Evolutionary conservation across 2,329 filamentous ascomycete species (phyloP), one percentile per base, ranked within the genome.

Genomic region (Uncinocarpus reesii): DNA sequence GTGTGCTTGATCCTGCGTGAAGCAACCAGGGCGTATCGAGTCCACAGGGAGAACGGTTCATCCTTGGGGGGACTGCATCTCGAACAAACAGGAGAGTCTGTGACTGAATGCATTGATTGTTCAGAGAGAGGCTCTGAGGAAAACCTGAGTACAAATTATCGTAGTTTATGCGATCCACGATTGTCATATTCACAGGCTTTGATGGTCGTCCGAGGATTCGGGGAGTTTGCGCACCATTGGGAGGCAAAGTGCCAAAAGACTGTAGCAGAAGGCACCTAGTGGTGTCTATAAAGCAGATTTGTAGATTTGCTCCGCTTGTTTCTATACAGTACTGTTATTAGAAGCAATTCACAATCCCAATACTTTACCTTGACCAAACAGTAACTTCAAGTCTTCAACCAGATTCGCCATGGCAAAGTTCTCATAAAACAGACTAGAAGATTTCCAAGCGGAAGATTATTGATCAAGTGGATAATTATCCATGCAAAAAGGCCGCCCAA

Each of bases 51-150:
- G 26, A 32, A 43, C 15, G 24, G 24, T 18, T 43, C 41, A 28
- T 21, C n/a, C 11, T n/a, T 43, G 16, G 41, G 41, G 21, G 41
- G 41, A 3, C 41, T 43, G 21, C 41, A 43, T 43, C 41, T 43
- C 13, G 41, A 43, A 21, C 41, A 43, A 21, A 43, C 41, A n/a
- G 41, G 41, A 43, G 41, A 43, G 26, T 43, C 16, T 32, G 41
- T 43, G n/a, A 43, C 41, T 7, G 41, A 43, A 11, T 43, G 41
- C 8, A 26, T 43, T 29, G 44, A 38, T 18, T 34, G 44, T 10
- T 36, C 44, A 13, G 44, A 38, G 13, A 38, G 23, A 26, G 24
- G 34, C 18, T 38, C 44, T 7, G 44, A 47, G 16, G 44, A 38
- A 29, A 38, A 38, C n/a, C 44, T 47, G 18, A 29, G 32, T 26